Conservation (phyloP, 345 rosid species). For the Clausena lansium region DNA sequence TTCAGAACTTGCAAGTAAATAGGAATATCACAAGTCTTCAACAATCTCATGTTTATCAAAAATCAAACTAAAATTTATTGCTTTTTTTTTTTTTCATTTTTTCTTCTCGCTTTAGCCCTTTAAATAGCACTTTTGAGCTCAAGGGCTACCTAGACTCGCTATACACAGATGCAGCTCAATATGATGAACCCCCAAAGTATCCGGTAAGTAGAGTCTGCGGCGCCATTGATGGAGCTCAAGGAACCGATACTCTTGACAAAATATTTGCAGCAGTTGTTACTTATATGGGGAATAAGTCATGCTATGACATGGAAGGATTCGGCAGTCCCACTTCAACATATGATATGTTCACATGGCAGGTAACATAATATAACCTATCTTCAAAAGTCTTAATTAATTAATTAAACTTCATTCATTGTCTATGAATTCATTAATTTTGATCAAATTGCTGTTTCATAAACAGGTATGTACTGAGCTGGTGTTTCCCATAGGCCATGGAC, state of each 20-base stretch:
- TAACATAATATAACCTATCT: neutral
- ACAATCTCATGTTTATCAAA: neutral
- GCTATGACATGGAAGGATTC: neutral
- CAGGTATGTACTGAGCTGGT: slow-evolving; percentile 70
- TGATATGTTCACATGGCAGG: neutral
- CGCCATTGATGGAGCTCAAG: slow-evolving; percentile 30
- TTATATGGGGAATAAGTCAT: neutral
- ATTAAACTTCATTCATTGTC: neutral
- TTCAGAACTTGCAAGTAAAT: slow-evolving; percentile 19
- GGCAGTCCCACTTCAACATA: neutral
- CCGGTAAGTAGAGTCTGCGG: slow-evolving; percentile 34
- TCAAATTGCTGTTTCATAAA: neutral
- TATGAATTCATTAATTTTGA: neutral
- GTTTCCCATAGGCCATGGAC: slow-evolving; percentile 52
- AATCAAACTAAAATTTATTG: neutral
- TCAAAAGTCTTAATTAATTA: too few species aligned
- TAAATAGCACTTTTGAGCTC: slow-evolving; percentile 22
- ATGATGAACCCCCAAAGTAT: slow-evolving; percentile 28
- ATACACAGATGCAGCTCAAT: slow-evolving; percentile 43
- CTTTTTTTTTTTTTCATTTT: neutral
- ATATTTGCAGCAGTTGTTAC: slow-evolving; percentile 24
- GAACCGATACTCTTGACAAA: slow-evolving; percentile 25
- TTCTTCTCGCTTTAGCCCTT: slow-evolving; percentile 16
- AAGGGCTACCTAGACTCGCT: slow-evolving; percentile 13
- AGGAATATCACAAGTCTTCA: neutral